phyloP scores from a whole-genome alignment of 108 stramenopile genomes.

The Aurantiochytrium sp. region DNA sequence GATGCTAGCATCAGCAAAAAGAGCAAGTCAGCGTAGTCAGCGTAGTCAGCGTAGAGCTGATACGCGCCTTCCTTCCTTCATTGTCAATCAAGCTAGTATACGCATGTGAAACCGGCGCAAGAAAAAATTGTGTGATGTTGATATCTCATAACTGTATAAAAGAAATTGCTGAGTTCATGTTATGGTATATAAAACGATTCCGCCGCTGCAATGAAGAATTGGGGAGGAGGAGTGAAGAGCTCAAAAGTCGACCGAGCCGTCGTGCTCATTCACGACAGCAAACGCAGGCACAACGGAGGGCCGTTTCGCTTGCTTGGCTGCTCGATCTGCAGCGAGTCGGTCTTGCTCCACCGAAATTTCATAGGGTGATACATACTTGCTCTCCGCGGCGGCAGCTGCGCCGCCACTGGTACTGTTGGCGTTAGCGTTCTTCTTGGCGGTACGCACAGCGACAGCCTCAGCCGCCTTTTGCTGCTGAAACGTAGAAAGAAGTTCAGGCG shows the following conservation, averaged over 20 bases:
- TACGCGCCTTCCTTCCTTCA: no score
- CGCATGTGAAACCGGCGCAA: no score
- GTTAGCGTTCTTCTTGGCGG: not conserved
- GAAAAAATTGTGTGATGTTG: no score
- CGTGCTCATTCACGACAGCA: not conserved
- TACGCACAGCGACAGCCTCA: not conserved
- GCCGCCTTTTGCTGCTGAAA: not conserved
- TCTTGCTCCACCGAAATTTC: not conserved
- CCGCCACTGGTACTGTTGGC: not conserved
- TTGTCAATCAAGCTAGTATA: no score
- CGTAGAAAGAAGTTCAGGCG: not conserved
- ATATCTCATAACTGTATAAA: no score
- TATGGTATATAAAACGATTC: no score
- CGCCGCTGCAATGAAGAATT: no score
- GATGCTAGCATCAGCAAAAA: no score
- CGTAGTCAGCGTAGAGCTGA: no score
- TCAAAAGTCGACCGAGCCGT: constrained; percentile 3
- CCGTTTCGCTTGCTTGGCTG: not conserved
- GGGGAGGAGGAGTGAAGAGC: no score
- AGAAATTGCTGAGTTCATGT: no score
- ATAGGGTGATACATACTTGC: not conserved
- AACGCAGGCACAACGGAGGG: not conserved
- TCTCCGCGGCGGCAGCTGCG: not conserved
- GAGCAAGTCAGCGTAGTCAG: no score
- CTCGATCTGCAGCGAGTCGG: not conserved